Evolutionary conservation across 2,329 filamentous ascomycete species (phyloP).

Genomic region (Alternaria gaisen): DNA sequence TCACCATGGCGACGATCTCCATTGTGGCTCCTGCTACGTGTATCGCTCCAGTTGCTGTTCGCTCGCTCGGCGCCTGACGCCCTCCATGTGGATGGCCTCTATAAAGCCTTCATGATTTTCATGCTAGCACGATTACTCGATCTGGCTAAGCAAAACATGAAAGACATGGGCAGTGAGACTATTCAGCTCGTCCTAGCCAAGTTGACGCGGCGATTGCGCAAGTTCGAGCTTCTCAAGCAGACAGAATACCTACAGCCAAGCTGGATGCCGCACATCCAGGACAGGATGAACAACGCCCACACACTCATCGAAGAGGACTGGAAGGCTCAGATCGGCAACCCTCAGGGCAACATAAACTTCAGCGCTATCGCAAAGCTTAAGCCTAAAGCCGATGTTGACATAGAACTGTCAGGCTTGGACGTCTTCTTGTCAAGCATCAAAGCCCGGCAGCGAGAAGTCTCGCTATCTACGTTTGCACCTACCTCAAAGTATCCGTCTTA

Average conservation of each 20-base stretch:
- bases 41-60: constrained; percentile 56
- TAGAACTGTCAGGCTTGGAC: constrained; percentile 27
- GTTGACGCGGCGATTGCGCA: constrained; percentile 32
- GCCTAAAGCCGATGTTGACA: constrained; percentile 28
- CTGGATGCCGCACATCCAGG: constrained; percentile 13
- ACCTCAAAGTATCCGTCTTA: constrained; percentile 17
- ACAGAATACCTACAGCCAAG: neutral
- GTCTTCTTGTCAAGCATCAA: constrained; percentile 22
- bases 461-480: constrained; percentile 22
- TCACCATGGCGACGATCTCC: constrained; percentile 63
- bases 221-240: constrained; percentile 28
- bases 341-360: constrained; percentile 9
- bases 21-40: constrained; percentile 65
- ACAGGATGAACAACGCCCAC: constrained; percentile 13
- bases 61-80: constrained; percentile 29
- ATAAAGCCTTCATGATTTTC: constrained; percentile 63
- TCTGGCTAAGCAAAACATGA: constrained; percentile 1
- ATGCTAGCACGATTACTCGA: constrained; percentile 56
- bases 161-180: constrained; percentile 15
- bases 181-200: constrained; percentile 32
- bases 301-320: constrained; percentile 23
- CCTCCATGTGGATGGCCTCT: constrained; percentile 34
- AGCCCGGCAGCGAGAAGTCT: constrained; percentile 4
- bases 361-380: constrained; percentile 15
- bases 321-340: constrained; percentile 7